These are phyloP conservation scores for Wallacemonas sp. DNA, from an alignment of 208 protist species.

Conservation along the genomic window DNA sequence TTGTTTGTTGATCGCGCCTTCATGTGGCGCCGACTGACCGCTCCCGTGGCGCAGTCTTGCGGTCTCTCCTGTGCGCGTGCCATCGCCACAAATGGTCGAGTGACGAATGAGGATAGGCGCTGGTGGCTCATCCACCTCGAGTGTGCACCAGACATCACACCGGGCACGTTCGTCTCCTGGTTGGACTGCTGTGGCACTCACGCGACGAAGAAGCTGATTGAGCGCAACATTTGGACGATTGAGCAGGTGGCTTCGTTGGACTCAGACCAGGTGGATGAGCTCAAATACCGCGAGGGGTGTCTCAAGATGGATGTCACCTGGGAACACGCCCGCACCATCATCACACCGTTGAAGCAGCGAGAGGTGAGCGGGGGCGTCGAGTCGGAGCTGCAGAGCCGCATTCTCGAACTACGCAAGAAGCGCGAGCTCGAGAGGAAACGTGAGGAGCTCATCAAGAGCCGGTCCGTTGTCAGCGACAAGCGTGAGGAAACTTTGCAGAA, in stretches of 20 bases:
- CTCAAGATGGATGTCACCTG: conserved; percentile 88
- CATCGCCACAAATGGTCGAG: conserved; percentile 63
- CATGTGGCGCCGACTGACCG: neutral
- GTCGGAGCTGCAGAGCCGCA: conserved; percentile 77
- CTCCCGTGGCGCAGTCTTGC: neutral
- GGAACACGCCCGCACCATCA: conserved; percentile 87
- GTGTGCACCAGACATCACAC: conserved; percentile 79
- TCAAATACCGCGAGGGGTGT: conserved; percentile 89
- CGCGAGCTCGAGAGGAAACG: conserved; percentile 81
- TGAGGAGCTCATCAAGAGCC: conserved; percentile 61
- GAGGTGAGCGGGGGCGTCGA: conserved; percentile 65
- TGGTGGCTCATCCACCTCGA: conserved; percentile 90
- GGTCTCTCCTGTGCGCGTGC: conserved; percentile 1
- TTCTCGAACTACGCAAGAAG: conserved; percentile 84
- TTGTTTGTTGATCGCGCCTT: neutral
- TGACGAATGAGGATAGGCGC: conserved; percentile 86
- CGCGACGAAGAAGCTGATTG: conserved; percentile 89
- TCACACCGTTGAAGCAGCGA: conserved; percentile 68
- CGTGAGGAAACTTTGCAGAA: conserved; percentile 73
- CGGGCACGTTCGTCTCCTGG: conserved; percentile 84
- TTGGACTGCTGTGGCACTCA: conserved; percentile 89
- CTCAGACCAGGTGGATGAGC: conserved; percentile 83
- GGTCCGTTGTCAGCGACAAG: conserved; percentile 47
- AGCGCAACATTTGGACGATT: conserved; percentile 90
- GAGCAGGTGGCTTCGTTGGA: conserved; percentile 82